phyloP scores from a whole-genome alignment of 441 rosid genomes.

The Adansonia grandidieri region DNA sequence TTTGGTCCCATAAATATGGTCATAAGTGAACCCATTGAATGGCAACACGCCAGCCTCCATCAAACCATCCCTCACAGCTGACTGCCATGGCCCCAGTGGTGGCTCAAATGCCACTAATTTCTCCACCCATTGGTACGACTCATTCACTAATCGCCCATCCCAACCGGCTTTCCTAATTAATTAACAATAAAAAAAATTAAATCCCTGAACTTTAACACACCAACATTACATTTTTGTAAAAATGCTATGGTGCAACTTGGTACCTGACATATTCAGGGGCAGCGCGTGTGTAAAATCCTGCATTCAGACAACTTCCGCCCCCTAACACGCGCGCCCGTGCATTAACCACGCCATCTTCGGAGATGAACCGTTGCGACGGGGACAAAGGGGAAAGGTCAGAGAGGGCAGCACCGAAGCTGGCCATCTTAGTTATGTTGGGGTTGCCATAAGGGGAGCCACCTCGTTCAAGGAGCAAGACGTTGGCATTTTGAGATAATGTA shows the following conservation, averaged over 20 bases:
- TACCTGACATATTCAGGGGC: slow-evolving; percentile 55
- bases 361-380: slow-evolving; percentile 78
- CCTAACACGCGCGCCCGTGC: slow-evolving; percentile 81
- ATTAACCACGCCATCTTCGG: slow-evolving; percentile 85
- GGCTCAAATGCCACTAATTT: slow-evolving; percentile 69
- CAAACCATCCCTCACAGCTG: slow-evolving; percentile 76
- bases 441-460: slow-evolving; percentile 82
- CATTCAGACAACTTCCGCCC: slow-evolving; percentile 75
- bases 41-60: slow-evolving; percentile 71
- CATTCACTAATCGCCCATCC: slow-evolving; percentile 65
- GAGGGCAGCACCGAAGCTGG: slow-evolving; percentile 58
- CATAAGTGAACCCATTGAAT: slow-evolving; percentile 80
- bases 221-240: background rate
- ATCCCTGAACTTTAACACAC: too few relatives aligned
- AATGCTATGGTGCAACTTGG: background rate
- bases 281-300: slow-evolving; percentile 83
- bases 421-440: slow-evolving; percentile 59
- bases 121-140: slow-evolving; percentile 86
- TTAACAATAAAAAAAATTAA: background rate
- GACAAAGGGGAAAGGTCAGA: slow-evolving; percentile 64
- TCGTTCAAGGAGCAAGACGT: slow-evolving; percentile 75
- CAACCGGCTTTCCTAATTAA: slow-evolving; percentile 59
- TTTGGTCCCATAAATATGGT: slow-evolving; percentile 83
- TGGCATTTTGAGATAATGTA: slow-evolving; percentile 69
- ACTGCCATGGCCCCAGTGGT: slow-evolving; percentile 64